Base-by-base conservation (phyloP, 1,284 basidiomycete genomes). In the Sphaerobolus stellatus region DNA sequence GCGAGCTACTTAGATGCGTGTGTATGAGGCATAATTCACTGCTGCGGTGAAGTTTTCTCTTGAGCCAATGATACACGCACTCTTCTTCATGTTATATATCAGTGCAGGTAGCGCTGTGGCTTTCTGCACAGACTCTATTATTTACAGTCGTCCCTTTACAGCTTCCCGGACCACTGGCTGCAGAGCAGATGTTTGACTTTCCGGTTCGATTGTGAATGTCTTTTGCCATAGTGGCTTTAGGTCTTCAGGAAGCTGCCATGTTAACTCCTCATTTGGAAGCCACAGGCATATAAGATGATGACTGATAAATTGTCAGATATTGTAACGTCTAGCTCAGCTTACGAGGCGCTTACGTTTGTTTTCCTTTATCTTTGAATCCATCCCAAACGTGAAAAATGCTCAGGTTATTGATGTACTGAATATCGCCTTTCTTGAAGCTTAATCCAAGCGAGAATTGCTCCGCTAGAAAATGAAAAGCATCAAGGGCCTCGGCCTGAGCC, bases 331-430 rank as follows among this genome's bases (percentile, higher is more conserved):
- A 18, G 33, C 28, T 20, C 28, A 18, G 25, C 20, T 14, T 16
- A 44, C 61, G 47, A n/a, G n/a, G n/a, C n/a, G n/a, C n/a, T n/a
- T 38, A 75, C 74, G 67, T 71, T 49, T 76, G 68, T 46, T 71
- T 66, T 22, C 64, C 59, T 50, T 69, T 69, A 59, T 78, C 76
- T 25, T 63, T 64, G 58, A 77, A 78, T 4, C 66, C 74, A 58
- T 78, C 76, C 56, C 76, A 59, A 13, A 75, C 75, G 58, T 78
- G 76, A 44, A 78, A 65, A 31, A 78, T 56, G 3, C 75, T 70
- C 54, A 77, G 61, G 54, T 70, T 76, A 58, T 77, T 78, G 65
- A 78, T 77, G 61, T 76, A 78, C 59, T 78, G 76, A 31, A 78
- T 77, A 53, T 78, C 76, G 30, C 76, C 76, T 58, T 77, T 77